phyloP scores from a whole-genome alignment of 2,329 filamentous ascomycete species.

The Pseudogymnoascus sp. region DNA sequence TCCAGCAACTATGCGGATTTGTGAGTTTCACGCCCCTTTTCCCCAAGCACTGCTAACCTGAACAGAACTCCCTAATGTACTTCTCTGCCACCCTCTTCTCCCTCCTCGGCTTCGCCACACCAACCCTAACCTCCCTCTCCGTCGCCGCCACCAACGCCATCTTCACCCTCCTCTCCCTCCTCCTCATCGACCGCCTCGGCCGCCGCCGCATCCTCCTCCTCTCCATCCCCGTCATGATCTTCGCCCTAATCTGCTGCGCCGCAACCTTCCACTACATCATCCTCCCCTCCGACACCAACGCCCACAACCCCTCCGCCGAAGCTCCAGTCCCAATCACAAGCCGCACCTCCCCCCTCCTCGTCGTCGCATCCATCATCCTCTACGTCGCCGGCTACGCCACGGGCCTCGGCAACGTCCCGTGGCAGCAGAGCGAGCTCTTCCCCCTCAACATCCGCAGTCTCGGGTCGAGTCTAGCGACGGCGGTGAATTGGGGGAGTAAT shows the following conservation, averaged over 20 bases:
- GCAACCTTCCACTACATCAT: constrained; percentile 60
- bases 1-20: constrained; percentile 85
- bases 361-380: constrained; percentile 67
- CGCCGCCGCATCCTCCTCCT: constrained; percentile 70
- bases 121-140: constrained; percentile 69
- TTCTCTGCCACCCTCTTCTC: constrained; percentile 77
- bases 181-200: constrained; percentile 71
- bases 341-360: constrained; percentile 40
- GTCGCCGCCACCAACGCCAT: constrained; percentile 77
- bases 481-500: constrained; percentile 82
- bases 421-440: constrained; percentile 93
- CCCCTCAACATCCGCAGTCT: constrained; percentile 64
- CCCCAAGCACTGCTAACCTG: background rate
- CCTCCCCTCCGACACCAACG: constrained; percentile 21
- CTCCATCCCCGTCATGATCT: constrained; percentile 76
- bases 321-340: constrained; percentile 18
- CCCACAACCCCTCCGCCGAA: constrained; percentile 21
- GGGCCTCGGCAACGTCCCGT: constrained; percentile 85
- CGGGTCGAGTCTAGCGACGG: constrained; percentile 65
- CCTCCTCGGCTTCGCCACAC: constrained; percentile 66
- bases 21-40: constrained; percentile 34
- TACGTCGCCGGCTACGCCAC: constrained; percentile 83
- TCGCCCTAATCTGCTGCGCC: constrained; percentile 62
- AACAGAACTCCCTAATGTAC: constrained; percentile 81
- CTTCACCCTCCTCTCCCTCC: constrained; percentile 66